A percentile compares a stretch with the other conserved stretches of the same genome.
Evolutionary conservation across 2,329 filamentous ascomycete species (phyloP).

Genomic region (Fusarium sp.): DNA sequence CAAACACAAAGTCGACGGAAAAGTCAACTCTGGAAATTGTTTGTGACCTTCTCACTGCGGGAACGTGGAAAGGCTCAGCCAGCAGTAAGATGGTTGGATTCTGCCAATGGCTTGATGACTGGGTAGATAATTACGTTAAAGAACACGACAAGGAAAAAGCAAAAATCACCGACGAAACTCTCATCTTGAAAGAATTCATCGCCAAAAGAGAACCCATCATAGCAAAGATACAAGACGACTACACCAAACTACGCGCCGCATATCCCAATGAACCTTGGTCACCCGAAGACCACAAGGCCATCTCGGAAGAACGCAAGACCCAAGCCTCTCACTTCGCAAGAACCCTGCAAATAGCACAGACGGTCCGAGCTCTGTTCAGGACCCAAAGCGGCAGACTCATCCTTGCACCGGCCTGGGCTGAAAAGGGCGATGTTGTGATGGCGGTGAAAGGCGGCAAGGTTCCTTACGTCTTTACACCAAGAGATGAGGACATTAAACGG

Average conservation of each 20-base stretch:
- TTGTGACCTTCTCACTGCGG: neutral
- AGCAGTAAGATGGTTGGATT: neutral
- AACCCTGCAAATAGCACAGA: neutral
- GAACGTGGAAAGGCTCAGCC: rapidly evolving
- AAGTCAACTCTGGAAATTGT: neutral
- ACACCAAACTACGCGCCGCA: neutral
- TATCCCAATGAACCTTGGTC: neutral
- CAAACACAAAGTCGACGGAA: rapidly evolving
- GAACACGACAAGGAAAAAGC: neutral
- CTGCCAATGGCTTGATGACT: neutral
- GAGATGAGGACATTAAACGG: neutral
- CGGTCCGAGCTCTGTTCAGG: neutral
- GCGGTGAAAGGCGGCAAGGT: neutral
- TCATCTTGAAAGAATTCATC: neutral
- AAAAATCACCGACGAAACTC: neutral
- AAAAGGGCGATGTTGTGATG: neutral
- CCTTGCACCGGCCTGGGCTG: neutral
- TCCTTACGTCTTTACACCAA: neutral
- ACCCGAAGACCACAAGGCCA: neutral
- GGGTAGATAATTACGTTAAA: neutral
- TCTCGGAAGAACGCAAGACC: neutral
- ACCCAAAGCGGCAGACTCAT: neutral
- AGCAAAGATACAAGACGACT: neutral
- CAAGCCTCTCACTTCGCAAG: neutral
- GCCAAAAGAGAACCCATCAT: neutral